These are phyloP conservation scores for Wickerhamomyces sp. DNA, from an alignment of 1,139 yeast species.

Conservation along the genomic window DNA sequence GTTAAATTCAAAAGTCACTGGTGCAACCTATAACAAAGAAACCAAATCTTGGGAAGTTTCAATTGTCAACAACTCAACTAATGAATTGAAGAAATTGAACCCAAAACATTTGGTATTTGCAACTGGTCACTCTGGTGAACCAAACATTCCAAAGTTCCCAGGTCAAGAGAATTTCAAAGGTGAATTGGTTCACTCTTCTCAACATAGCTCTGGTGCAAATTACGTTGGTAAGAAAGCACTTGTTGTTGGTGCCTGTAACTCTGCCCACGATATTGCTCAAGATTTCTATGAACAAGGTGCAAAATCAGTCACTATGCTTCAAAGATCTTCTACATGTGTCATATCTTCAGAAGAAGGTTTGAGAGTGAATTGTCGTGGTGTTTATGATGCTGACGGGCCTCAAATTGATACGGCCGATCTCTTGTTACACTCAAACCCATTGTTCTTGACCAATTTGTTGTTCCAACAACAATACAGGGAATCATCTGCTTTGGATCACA, in stretches of 20 bases:
- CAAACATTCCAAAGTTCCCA: conserved; percentile 36
- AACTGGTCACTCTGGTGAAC: conserved; percentile 41
- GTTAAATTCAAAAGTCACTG: conserved; percentile 30
- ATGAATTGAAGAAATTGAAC: conserved; percentile 17
- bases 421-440: conserved; percentile 31
- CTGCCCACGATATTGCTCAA: conserved; percentile 42
- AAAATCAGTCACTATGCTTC: conserved; percentile 36
- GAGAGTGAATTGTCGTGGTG: conserved; percentile 27
- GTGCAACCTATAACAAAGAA: conserved; percentile 30
- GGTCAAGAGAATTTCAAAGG: conserved; percentile 36
- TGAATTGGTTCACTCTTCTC: conserved; percentile 36
- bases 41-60: conserved; percentile 32
- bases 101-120: conserved; percentile 37
- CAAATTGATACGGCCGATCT: conserved; percentile 34
- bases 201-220: conserved; percentile 36
- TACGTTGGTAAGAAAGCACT: conserved; percentile 37
- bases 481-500: conserved; percentile 30
- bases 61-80: conserved; percentile 25
- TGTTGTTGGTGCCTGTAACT: conserved; percentile 41
- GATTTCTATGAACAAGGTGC: conserved; percentile 42
- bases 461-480: conserved; percentile 32
- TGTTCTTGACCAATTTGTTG: conserved; percentile 28
- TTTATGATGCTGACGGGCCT: conserved; percentile 36
- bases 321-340: conserved; percentile 41
- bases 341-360: conserved; percentile 34